Percentiles rank a stretch among this genome's conserved stretches.
These are phyloP conservation scores for Hibiscus tridactylites DNA, from an alignment of 345 rosid species.

Conservation along the genomic window DNA sequence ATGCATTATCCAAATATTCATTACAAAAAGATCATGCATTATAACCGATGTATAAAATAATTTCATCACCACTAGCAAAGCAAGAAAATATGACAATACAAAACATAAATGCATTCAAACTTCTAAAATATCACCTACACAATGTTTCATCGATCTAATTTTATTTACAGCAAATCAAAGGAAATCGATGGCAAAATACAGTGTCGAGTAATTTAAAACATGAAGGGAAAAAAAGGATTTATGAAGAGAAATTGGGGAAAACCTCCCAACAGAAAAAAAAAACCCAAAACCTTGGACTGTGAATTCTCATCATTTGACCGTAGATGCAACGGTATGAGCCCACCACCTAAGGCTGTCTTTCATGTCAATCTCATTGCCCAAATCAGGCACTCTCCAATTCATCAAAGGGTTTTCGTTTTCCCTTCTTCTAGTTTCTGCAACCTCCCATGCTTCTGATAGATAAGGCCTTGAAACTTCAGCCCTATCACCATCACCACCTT, in stretches of 20 bases:
- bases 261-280: background rate
- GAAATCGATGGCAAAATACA: background rate
- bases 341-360: conserved; percentile 57
- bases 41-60: background rate
- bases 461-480: conserved; percentile 50
- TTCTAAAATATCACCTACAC: too few species aligned
- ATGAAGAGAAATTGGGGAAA: too few species aligned
- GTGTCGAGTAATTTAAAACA: too few species aligned
- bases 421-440: conserved; percentile 21
- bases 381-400: conserved; percentile 52
- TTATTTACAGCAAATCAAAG: background rate
- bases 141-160: too few species aligned
- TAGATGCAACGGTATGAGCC: conserved; percentile 74
- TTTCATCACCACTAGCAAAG: too few species aligned
- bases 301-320: conserved; percentile 31
- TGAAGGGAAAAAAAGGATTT: too few species aligned
- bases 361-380: conserved; percentile 43
- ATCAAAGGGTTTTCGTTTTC: conserved; percentile 30
- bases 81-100: too few species aligned
- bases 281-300: conserved; percentile 30
- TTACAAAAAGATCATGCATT: background rate
- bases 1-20: too few species aligned
- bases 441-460: conserved; percentile 83
- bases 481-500: conserved; percentile 9
- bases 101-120: too few species aligned